Conservation (phyloP, 148 eudicot genomes). For the Polygonum aviculare region DNA sequence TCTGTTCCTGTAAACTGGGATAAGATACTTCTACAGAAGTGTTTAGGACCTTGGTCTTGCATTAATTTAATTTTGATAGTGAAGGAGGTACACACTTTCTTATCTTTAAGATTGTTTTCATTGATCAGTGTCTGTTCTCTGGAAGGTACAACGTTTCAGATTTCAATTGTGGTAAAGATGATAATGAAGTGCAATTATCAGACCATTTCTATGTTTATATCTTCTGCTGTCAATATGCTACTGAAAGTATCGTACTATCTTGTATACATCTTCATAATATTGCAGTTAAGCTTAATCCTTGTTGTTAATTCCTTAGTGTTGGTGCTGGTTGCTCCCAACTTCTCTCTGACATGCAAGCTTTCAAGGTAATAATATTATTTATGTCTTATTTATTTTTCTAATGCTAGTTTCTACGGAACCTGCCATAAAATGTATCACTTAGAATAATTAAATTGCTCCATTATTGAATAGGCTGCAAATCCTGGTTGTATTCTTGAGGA, state of each 20-base stretch:
- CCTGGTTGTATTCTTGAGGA: slow-evolving; percentile 98
- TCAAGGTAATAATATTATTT: slow-evolving; percentile 49
- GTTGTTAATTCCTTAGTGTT: slow-evolving; percentile 36
- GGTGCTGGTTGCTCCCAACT: slow-evolving; percentile 99
- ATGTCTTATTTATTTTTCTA: neutral
- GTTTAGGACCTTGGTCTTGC: neutral
- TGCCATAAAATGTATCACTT: neutral
- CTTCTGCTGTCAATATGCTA: neutral
- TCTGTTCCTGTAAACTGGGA: neutral
- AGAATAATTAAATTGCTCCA: slow-evolving; percentile 2
- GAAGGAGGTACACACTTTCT: neutral
- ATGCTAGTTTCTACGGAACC: neutral
- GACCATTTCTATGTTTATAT: neutral
- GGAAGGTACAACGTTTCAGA: neutral
- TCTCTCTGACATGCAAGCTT: slow-evolving; percentile 98
- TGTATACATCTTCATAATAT: slow-evolving; percentile 11
- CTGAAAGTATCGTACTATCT: slow-evolving; percentile 9
- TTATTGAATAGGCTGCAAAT: slow-evolving; percentile 73
- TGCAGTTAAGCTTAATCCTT: neutral
- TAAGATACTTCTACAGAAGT: neutral
- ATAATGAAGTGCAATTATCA: neutral
- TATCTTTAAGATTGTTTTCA: neutral
- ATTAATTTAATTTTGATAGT: neutral
- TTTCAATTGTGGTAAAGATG: neutral
- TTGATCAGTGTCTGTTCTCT: neutral